Base-by-base conservation (phyloP, 495 filamentous ascomycete genomes). In the Trichodelitschia bisporula region DNA sequence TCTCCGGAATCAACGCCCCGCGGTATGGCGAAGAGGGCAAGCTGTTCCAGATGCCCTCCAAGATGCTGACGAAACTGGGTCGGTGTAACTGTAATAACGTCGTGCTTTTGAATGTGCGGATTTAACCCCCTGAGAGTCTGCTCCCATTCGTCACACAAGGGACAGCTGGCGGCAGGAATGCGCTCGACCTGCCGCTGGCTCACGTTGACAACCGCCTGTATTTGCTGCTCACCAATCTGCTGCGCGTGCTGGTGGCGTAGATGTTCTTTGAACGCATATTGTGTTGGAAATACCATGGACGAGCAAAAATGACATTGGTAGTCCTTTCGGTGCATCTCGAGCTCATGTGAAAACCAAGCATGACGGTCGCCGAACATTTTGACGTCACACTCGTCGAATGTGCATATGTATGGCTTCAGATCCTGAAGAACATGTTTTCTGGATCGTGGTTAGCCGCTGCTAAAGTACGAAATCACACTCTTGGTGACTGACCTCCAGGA, bases 401-500 rank as follows among this genome's bases (percentile, higher is more conserved):
- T 19, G 17, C 32, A 34, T 6, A 34, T 24, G 15, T 34, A 34
- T 2, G 32, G 32, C 18, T 28, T 27, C 9, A 34, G 16, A 14
- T 34, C 24, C 4, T 15, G 4, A 4, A 31, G 13, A n/a, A 23
- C 32, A 15, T 34, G 32, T 24, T 28, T 3, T 33, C 31, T 33
- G 26, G 26, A 3, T 9, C 19, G 29, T 18, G 8, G n/a, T 25
- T 25, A 8, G n/a, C 8, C 21, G 8, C 21, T 25, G n/a, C n/a
- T 8, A n/a, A 25, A 19, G 13, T 19, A 18, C 13, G 14, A n/a
- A n/a, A n/a, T n/a, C n/a, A n/a, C n/a, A n/a, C n/a, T n/a, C n/a
- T n/a, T n/a, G n/a, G n/a, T n/a, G 5, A 33, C 31, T 33, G 15
- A 33, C 35, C 18, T 37, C 35, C 35, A 37, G n/a, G 30, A 27